Conservation (phyloP, 2,329 filamentous ascomycete genomes). For the Byssochlamys sp. region DNA sequence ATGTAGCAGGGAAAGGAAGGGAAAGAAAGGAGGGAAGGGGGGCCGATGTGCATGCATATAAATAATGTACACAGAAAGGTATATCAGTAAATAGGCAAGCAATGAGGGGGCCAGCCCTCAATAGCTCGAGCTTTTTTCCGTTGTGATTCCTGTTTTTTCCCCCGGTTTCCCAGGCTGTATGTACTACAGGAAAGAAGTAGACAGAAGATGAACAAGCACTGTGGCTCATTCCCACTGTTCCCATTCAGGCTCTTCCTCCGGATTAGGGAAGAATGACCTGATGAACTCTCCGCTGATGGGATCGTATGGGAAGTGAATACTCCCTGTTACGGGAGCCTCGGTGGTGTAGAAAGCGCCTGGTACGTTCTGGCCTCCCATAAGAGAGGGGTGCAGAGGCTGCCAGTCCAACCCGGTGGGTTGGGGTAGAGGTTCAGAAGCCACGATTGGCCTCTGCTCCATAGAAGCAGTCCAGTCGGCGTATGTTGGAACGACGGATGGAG, state of each 20-base stretch:
- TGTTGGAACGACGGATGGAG: not conserved
- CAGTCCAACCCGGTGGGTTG: not conserved
- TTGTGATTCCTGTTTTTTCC: not conserved
- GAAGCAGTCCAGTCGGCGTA: not conserved
- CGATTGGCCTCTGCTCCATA: not conserved
- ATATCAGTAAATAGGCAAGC: not conserved
- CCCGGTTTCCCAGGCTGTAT: not conserved
- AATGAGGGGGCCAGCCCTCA: not conserved
- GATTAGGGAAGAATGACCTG: slow-evolving; percentile 29
- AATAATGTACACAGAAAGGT: not conserved
- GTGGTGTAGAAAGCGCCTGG: slow-evolving; percentile 1
- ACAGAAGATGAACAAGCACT: not conserved
- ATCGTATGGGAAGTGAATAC: slow-evolving; percentile 30
- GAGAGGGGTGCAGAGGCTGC: not conserved
- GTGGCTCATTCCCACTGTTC: not conserved
- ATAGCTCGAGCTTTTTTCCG: not conserved
- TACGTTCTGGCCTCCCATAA: not conserved
- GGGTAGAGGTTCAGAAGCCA: not conserved
- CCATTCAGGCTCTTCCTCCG: slow-evolving; percentile 13
- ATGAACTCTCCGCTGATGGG: slow-evolving; percentile 31
- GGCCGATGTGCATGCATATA: not conserved
- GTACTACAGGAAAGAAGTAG: too few relatives aligned
- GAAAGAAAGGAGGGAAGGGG: not conserved
- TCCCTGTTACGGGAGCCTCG: slow-evolving; percentile 9
- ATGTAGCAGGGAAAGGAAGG: not conserved